phyloP scores from a whole-genome alignment of 2,329 filamentous ascomycete species.

The Zymoseptoria brevis region DNA sequence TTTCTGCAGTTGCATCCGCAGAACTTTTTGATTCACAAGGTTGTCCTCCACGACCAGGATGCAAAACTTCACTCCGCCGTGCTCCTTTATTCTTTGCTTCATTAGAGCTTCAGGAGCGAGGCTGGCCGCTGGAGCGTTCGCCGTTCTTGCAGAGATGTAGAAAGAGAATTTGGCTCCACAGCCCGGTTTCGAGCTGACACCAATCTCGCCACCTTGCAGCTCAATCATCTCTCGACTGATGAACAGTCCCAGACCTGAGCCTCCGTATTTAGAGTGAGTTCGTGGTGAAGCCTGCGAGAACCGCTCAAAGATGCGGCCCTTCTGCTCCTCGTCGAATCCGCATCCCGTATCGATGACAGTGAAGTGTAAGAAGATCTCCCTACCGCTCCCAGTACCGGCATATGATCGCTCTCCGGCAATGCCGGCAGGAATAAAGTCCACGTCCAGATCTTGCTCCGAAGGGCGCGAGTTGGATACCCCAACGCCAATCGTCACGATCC shows the following conservation, averaged over 20 bases:
- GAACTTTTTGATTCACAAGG: slow-evolving; percentile 35
- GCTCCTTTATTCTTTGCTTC: background rate
- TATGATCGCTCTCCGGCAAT: slow-evolving; percentile 10
- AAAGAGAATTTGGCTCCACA: slow-evolving; percentile 59
- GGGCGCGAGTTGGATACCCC: slow-evolving; percentile 10
- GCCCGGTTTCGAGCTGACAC: slow-evolving; percentile 51
- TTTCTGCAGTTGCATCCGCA: slow-evolving; percentile 33
- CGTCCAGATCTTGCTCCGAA: slow-evolving; percentile 13
- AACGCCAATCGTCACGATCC: slow-evolving; percentile 13
- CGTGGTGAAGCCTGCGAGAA: slow-evolving; percentile 61
- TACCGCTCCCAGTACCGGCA: slow-evolving; percentile 3
- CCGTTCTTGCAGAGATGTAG: slow-evolving; percentile 50
- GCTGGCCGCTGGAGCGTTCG: background rate
- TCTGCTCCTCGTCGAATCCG: slow-evolving; percentile 32
- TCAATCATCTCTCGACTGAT: slow-evolving; percentile 60
- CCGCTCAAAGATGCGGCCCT: slow-evolving; percentile 51
- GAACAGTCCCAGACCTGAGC: slow-evolving; percentile 60
- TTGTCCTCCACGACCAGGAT: slow-evolving; percentile 32
- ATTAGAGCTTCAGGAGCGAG: background rate
- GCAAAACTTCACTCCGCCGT: background rate
- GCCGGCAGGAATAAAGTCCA: slow-evolving; percentile 15
- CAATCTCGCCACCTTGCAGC: slow-evolving; percentile 60
- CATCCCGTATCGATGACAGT: slow-evolving; percentile 30
- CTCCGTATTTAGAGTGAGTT: slow-evolving; percentile 63
- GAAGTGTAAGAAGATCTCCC: slow-evolving; percentile 16